Conservation (phyloP, 441 rosid species). For the Francoa sonchifolia region DNA sequence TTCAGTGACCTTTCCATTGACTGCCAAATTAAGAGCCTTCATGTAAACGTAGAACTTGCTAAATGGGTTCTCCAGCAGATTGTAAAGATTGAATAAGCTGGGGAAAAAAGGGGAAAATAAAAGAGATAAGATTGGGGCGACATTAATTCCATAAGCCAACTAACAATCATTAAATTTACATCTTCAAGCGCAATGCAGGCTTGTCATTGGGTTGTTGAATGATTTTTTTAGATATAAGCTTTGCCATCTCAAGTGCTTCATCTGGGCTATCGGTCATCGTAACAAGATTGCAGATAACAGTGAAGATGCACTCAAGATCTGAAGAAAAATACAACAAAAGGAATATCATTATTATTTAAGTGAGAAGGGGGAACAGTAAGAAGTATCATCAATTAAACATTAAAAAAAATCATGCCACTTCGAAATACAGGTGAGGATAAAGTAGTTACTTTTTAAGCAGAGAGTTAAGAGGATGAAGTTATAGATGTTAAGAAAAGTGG, state of each 20-base stretch:
- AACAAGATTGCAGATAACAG: conserved; percentile 85
- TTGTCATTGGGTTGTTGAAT: conserved; percentile 79
- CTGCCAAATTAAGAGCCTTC: conserved; percentile 59
- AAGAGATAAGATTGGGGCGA: conserved; percentile 13
- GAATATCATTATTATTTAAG: conserved; percentile 1
- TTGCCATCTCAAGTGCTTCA: conserved; percentile 63
- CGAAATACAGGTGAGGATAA: too few species aligned
- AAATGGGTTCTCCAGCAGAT: conserved; percentile 55
- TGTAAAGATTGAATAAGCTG: conserved; percentile 95
- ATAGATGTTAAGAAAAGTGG: too few species aligned
- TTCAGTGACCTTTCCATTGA: conserved; percentile 74
- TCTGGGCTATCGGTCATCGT: conserved; percentile 43
- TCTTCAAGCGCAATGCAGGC: conserved; percentile 81
- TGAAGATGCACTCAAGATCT: conserved; percentile 95
- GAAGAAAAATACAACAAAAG: conserved; percentile 7
- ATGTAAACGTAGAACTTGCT: conserved; percentile 79
- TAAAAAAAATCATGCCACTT: neutral
- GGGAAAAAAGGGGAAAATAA: conserved; percentile 10
- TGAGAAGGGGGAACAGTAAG: neutral
- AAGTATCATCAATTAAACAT: neutral
- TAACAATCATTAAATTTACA: conserved; percentile 29
- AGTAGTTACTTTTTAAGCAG: too few species aligned
- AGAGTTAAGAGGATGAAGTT: too few species aligned
- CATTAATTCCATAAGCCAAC: conserved; percentile 2
- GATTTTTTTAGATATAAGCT: conserved; percentile 59